These are phyloP conservation scores for Gossypium trilobum DNA, from an alignment of 441 rosid species.

Conservation along the genomic window DNA sequence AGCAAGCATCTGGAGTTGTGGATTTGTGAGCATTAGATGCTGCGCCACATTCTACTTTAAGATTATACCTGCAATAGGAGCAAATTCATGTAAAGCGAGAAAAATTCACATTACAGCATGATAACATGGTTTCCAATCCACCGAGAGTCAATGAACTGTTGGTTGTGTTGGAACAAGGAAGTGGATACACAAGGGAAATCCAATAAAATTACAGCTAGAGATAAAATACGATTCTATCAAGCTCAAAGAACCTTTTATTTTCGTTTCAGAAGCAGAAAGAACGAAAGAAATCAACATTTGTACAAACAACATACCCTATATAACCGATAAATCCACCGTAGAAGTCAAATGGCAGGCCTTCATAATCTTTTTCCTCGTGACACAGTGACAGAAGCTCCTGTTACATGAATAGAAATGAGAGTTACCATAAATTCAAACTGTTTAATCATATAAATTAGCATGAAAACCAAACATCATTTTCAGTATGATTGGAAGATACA, in stretches of 20 bases:
- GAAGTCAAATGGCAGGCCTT: constrained; percentile 83
- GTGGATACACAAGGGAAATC: not conserved
- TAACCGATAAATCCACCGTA: constrained; percentile 89
- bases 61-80: constrained; percentile 52
- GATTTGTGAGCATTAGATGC: constrained; percentile 61
- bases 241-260: not conserved
- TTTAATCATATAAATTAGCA: not conserved
- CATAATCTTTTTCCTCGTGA: constrained; percentile 61
- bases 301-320: constrained; percentile 56
- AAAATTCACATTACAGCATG: not conserved
- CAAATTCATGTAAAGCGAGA: not conserved
- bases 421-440: constrained; percentile 1
- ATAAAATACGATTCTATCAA: not conserved
- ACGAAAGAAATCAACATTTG: constrained; percentile 7
- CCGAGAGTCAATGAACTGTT: not conserved
- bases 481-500: not conserved
- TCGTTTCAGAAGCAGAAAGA: not conserved
- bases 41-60: constrained; percentile 86
- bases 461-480: not conserved
- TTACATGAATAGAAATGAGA: constrained; percentile 17
- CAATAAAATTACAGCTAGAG: not conserved
- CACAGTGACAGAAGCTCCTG: constrained; percentile 72
- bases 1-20: constrained; percentile 76
- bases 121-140: not conserved
- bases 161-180: not conserved